These are phyloP conservation scores for Kluyveromyces dobzhanskii DNA, from an alignment of 805 yeast species.

Conservation along the genomic window DNA sequence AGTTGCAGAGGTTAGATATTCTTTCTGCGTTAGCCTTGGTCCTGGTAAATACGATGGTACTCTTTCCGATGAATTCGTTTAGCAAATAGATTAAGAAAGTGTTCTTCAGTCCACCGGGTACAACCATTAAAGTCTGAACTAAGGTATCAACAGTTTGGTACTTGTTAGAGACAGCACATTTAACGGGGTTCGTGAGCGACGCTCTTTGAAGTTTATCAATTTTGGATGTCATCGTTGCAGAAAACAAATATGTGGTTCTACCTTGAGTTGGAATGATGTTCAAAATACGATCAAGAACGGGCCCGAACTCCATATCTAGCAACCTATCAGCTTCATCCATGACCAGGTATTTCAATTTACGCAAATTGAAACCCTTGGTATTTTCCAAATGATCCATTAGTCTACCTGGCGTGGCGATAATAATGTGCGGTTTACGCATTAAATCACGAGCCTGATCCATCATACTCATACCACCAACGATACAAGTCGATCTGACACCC, in stretches of 20 bases:
- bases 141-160: slow-evolving; percentile 93
- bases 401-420: slow-evolving; percentile 95
- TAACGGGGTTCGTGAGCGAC: slow-evolving; percentile 77
- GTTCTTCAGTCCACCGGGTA: slow-evolving; percentile 88
- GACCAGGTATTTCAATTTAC: slow-evolving; percentile 71
- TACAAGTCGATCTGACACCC: slow-evolving; percentile 85
- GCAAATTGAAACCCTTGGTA: slow-evolving; percentile 80
- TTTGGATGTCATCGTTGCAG: slow-evolving; percentile 96
- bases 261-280: slow-evolving; percentile 73
- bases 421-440: slow-evolving; percentile 87
- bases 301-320: slow-evolving; percentile 94
- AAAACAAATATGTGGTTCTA: slow-evolving; percentile 76
- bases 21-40: slow-evolving; percentile 95
- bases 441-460: slow-evolving; percentile 95
- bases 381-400: slow-evolving; percentile 88
- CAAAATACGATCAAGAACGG: slow-evolving; percentile 79
- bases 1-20: slow-evolving; percentile 70
- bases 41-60: slow-evolving; percentile 82
- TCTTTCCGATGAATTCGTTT: slow-evolving; percentile 77
- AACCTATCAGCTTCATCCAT: slow-evolving; percentile 97
- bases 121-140: slow-evolving; percentile 79
- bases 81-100: slow-evolving; percentile 75
- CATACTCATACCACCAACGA: slow-evolving; percentile 98
- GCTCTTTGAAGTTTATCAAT: slow-evolving; percentile 94
- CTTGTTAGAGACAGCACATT: slow-evolving; percentile 81